These are phyloP conservation scores for Ballota nigra DNA, from an alignment of 257 asterid genomes.

Conservation along the genomic window DNA sequence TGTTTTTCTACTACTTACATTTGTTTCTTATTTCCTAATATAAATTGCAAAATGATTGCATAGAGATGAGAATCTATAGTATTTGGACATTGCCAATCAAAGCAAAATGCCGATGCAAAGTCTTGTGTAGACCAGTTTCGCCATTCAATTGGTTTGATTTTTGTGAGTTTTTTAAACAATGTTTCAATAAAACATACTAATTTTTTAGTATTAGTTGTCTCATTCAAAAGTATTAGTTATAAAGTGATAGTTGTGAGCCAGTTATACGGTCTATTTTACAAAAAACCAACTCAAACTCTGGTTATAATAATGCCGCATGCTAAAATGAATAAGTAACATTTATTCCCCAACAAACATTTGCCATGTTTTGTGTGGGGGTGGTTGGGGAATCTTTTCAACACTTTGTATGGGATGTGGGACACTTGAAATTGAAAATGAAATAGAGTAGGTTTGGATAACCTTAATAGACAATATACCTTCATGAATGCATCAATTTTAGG, in stretches of 20 bases:
- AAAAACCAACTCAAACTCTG: no score
- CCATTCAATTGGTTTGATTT: no score
- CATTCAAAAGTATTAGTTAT: no score
- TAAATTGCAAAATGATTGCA: background rate
- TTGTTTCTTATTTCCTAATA: background rate
- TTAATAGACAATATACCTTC: background rate
- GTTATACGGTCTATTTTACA: no score
- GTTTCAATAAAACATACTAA: no score
- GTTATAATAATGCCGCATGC: background rate
- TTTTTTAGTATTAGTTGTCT: no score
- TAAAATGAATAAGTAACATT: background rate
- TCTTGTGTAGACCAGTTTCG: no score
- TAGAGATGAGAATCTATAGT: background rate
- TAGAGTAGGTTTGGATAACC: background rate
- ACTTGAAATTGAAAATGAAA: background rate
- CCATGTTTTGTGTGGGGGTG: background rate
- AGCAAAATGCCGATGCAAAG: background rate
- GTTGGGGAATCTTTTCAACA: background rate
- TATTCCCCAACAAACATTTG: background rate
- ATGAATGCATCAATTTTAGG: background rate
- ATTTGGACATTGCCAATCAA: background rate
- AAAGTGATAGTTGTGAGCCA: no score
- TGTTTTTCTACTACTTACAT: background rate
- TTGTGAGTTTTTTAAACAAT: no score
- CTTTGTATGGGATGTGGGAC: background rate